Evolutionary conservation across 2,329 filamentous ascomycete genomes (phyloP).

Genomic region (Penicillium corylophilum): DNA sequence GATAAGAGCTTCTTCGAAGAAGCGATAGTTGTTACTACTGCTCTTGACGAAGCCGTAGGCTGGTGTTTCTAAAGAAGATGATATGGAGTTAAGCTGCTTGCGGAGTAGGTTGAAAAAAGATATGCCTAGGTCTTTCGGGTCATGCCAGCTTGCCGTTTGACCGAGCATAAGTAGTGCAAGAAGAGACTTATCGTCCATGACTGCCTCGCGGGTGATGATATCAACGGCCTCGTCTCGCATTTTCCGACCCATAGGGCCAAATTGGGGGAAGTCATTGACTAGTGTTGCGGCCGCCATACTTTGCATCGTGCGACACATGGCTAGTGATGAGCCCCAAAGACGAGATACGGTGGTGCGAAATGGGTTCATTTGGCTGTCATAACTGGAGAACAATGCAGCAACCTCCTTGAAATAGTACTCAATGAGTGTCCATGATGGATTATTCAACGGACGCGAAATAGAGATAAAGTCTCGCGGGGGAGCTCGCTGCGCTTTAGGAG

Average conservation of each 20-base stretch:
- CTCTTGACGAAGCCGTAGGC: slow-evolving; percentile 13
- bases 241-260: slow-evolving; percentile 50
- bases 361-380: slow-evolving; percentile 62
- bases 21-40: slow-evolving; percentile 48
- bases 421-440: slow-evolving; percentile 57
- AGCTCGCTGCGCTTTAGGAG: slow-evolving; percentile 21
- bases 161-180: slow-evolving; percentile 60
- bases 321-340: slow-evolving; percentile 58
- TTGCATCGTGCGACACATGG: slow-evolving; percentile 61
- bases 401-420: slow-evolving; percentile 66
- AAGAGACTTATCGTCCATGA: slow-evolving; percentile 55
- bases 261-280: slow-evolving; percentile 57
- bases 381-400: slow-evolving; percentile 62
- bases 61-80: slow-evolving; percentile 24
- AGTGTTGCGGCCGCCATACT: slow-evolving; percentile 64
- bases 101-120: slow-evolving; percentile 49
- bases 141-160: slow-evolving; percentile 61
- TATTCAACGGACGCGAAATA: slow-evolving; percentile 43
- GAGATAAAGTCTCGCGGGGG: slow-evolving; percentile 31
- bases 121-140: slow-evolving; percentile 55
- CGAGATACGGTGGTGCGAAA: slow-evolving; percentile 59
- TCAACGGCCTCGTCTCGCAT: slow-evolving; percentile 55
- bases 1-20: slow-evolving; percentile 57
- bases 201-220: slow-evolving; percentile 49
- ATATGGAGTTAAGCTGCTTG: slow-evolving; percentile 43